Evolutionary conservation across 805 yeast genomes (phyloP).

Genomic region (Barnettozyma sucrosica): DNA sequence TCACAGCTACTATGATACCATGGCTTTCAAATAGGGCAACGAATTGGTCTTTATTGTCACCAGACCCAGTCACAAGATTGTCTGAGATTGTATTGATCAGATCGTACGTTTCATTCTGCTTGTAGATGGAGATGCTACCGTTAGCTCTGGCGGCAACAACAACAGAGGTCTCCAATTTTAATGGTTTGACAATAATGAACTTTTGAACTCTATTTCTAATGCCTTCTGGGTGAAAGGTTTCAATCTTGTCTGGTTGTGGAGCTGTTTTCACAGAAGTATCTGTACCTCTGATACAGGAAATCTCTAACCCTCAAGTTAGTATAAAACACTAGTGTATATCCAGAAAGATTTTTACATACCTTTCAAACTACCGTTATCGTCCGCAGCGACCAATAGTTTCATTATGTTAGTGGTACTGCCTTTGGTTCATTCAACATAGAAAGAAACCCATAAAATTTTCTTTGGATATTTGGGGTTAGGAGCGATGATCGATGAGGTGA

Average conservation of each 20-base stretch:
- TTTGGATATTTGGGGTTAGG: background rate
- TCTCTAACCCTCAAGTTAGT: slow-evolving; percentile 30
- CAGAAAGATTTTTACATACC: slow-evolving; percentile 12
- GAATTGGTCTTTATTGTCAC: slow-evolving; percentile 30
- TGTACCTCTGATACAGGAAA: slow-evolving; percentile 59
- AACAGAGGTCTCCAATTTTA: slow-evolving; percentile 27
- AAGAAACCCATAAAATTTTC: background rate
- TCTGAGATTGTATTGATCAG: slow-evolving; percentile 15
- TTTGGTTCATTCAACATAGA: background rate
- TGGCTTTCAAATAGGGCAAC: slow-evolving; percentile 30
- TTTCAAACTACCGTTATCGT: slow-evolving; percentile 61
- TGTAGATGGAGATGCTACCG: slow-evolving; percentile 37
- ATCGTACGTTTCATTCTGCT: slow-evolving; percentile 25
- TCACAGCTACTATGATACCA: slow-evolving; percentile 27
- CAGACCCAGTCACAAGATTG: slow-evolving; percentile 10
- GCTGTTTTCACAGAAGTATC: slow-evolving; percentile 74
- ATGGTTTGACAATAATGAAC: slow-evolving; percentile 29
- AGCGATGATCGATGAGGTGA: background rate
- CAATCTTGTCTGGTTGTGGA: slow-evolving; percentile 53
- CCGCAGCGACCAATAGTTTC: slow-evolving; percentile 60
- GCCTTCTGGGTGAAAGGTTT: slow-evolving; percentile 38
- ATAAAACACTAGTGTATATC: background rate
- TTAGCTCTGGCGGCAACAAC: slow-evolving; percentile 42
- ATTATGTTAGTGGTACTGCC: slow-evolving; percentile 26
- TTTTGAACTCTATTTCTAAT: slow-evolving; percentile 35